Percentiles rank a stretch among this genome's conserved stretches.
Evolutionary conservation across 1,284 basidiomycete genomes (phyloP).

Genomic region (Thelephora terrestris): DNA sequence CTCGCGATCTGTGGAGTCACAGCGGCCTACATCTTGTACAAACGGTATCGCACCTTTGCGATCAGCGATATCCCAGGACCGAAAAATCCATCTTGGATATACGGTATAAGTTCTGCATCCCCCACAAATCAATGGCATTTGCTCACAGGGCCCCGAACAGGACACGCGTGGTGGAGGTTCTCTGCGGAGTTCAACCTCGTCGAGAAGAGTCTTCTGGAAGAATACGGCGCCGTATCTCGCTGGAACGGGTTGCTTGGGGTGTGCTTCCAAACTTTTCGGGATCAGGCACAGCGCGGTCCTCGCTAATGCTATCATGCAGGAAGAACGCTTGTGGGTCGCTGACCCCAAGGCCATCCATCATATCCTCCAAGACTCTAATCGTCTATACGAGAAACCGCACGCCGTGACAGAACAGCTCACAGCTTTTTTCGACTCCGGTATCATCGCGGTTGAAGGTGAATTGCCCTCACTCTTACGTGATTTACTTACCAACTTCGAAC

Average conservation of each 20-base stretch:
- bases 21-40: too few relatives aligned
- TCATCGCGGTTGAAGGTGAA: slow-evolving; percentile 32
- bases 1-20: too few relatives aligned
- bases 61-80: too few relatives aligned
- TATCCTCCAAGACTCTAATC: slow-evolving; percentile 29
- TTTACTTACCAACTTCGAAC: background rate
- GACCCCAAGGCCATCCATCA: slow-evolving; percentile 35
- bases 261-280: background rate
- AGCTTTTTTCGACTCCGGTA: slow-evolving; percentile 24
- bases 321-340: slow-evolving; percentile 22
- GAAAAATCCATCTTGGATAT: too few relatives aligned
- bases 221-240: background rate
- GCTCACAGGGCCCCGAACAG: too few relatives aligned
- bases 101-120: too few relatives aligned
- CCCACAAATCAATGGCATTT: too few relatives aligned
- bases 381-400: slow-evolving; percentile 28
- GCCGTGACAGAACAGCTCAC: slow-evolving; percentile 22
- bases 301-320: slow-evolving; percentile 9
- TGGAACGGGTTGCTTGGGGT: background rate
- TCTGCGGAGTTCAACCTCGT: too few relatives aligned
- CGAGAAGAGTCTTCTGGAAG: background rate
- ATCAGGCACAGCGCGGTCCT: background rate
- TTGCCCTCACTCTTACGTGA: slow-evolving; percentile 5
- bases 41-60: too few relatives aligned
- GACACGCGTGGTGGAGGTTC: too few relatives aligned